phyloP scores from a whole-genome alignment of 768 basidiomycete species.

The Leccinellum luteum region DNA sequence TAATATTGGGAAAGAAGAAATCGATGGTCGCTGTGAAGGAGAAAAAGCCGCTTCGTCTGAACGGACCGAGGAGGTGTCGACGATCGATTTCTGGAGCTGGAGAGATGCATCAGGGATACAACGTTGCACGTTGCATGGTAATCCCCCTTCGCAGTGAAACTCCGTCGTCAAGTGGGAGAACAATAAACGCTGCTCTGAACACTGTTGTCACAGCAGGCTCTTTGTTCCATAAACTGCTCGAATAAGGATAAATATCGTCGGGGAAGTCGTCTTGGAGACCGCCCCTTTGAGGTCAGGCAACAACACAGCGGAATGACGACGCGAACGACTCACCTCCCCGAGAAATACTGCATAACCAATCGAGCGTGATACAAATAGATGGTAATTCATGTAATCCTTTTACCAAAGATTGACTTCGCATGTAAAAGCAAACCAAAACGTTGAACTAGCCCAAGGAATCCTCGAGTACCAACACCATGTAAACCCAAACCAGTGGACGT shows the following conservation, averaged over 20 bases:
- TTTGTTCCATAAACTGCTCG: not conserved
- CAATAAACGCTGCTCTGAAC: not conserved
- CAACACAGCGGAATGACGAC: not conserved
- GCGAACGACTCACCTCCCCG: not conserved
- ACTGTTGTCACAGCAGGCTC: not conserved
- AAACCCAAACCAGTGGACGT: constrained; percentile 16
- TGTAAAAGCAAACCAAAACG: constrained; percentile 1
- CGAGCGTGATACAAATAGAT: not conserved
- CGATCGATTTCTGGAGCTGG: not conserved
- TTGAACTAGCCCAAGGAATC: constrained; percentile 14
- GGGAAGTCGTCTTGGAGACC: not conserved
- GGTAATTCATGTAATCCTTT: constrained; percentile 2
- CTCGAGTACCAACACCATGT: constrained; percentile 1
- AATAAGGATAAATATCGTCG: not conserved
- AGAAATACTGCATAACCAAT: not conserved
- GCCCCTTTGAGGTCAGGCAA: not conserved
- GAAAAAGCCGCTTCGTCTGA: not conserved
- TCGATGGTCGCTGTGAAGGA: too few species aligned
- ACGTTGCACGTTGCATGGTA: not conserved
- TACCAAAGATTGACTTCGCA: constrained; percentile 11
- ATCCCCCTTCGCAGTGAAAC: not conserved
- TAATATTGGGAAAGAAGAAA: too few species aligned
- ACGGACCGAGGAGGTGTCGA: not conserved
- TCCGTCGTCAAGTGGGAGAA: not conserved
- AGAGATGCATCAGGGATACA: not conserved